phyloP scores from a whole-genome alignment of 148 eudicot genomes.

The Spergularia bocconei region DNA sequence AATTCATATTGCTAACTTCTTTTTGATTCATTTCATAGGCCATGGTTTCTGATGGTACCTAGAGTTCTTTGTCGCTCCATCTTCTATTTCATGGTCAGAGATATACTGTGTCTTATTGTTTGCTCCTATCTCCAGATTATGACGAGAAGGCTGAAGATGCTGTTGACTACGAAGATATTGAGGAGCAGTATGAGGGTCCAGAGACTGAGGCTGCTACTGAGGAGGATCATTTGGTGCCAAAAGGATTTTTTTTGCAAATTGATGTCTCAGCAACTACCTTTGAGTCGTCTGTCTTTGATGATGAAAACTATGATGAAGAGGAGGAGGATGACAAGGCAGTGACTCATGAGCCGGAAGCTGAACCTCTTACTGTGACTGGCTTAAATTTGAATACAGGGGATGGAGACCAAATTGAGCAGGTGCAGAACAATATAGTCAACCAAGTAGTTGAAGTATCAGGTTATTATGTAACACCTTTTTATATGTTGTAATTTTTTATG shows the following conservation, averaged over 20 bases:
- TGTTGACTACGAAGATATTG: conserved; percentile 94
- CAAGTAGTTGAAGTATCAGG: conserved; percentile 33
- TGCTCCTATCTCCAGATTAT: conserved; percentile 51
- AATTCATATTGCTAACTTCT: no score
- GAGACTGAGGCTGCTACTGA: conserved; percentile 79
- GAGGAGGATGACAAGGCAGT: conserved; percentile 52
- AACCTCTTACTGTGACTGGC: conserved; percentile 36
- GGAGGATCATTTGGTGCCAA: conserved; percentile 84
- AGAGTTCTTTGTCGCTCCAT: background rate
- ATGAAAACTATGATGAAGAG: conserved; percentile 91
- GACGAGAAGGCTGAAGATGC: conserved; percentile 96
- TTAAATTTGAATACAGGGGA: conserved; percentile 23
- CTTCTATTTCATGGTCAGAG: background rate
- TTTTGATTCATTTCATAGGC: background rate
- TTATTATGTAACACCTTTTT: conserved; percentile 3
- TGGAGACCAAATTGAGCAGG: conserved; percentile 12
- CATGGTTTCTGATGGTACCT: conserved; percentile 2
- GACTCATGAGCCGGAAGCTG: conserved; percentile 37
- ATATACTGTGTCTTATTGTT: conserved; percentile 5
- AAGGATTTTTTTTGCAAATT: conserved; percentile 47
- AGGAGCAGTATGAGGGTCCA: conserved; percentile 97
- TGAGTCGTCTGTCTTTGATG: conserved; percentile 74
- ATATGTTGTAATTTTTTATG: background rate
- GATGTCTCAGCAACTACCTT: conserved; percentile 41
- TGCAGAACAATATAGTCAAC: conserved; percentile 23